Percentiles rank a stretch among this genome's conserved stretches.
These are phyloP conservation scores for Platanthera guangdongensis DNA, from an alignment of 106 monocot species.

Conservation along the genomic window DNA sequence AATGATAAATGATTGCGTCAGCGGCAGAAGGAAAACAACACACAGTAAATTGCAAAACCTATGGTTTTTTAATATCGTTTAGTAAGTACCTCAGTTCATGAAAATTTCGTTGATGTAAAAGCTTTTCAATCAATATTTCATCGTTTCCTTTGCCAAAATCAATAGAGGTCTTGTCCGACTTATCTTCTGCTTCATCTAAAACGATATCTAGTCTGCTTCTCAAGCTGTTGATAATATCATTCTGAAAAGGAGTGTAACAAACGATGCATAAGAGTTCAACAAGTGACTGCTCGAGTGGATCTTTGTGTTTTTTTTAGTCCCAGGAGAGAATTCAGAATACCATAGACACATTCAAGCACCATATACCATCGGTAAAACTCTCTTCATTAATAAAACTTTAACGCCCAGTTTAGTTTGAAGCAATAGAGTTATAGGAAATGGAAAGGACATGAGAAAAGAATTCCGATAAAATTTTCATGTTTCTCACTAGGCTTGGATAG, in stretches of 20 bases:
- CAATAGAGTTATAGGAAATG: not conserved
- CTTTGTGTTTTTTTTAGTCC: not conserved
- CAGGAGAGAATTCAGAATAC: not conserved
- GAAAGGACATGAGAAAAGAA: not conserved
- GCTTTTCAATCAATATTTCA: constrained; percentile 20
- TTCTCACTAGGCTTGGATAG: too few species aligned
- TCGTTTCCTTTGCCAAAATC: constrained; percentile 4
- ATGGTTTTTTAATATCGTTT: not conserved
- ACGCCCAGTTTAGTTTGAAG: not conserved
- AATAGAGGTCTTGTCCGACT: constrained; percentile 8
- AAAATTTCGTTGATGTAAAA: constrained; percentile 32
- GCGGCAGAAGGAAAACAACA: not conserved
- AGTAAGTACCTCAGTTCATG: constrained; percentile 40
- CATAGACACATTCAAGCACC: not conserved
- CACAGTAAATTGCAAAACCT: not conserved
- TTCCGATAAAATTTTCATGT: not conserved
- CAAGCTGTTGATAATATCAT: constrained; percentile 61
- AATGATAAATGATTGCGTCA: not conserved
- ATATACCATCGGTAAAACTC: not conserved
- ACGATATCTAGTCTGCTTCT: constrained; percentile 64
- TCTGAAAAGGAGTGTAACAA: constrained; percentile 21
- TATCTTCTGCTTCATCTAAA: constrained; percentile 47
- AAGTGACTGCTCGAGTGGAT: not conserved
- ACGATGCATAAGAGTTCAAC: not conserved
- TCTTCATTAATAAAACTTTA: not conserved